A percentile compares a stretch with the other conserved stretches of the same genome.
These are phyloP conservation scores for Mycena epipterygia DNA, from an alignment of 768 basidiomycete genomes.

Conservation along the genomic window DNA sequence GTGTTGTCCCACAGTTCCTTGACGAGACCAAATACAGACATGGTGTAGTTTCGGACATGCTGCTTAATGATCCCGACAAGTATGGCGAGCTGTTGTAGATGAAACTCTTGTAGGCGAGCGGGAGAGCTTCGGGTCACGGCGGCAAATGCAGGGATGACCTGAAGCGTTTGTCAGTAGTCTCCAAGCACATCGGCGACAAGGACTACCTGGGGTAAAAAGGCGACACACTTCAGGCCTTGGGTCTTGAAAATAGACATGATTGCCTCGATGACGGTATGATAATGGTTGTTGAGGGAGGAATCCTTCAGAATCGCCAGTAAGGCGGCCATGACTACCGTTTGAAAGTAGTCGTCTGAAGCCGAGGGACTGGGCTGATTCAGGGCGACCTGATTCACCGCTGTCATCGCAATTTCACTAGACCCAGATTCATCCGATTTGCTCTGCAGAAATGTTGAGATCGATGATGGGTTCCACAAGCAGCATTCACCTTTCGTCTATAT, in stretches of 20 bases:
- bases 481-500: conserved; percentile 88
- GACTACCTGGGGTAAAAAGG: conserved; percentile 91
- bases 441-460: conserved; percentile 43
- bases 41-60: conserved; percentile 93
- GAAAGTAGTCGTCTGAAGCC: conserved; percentile 95
- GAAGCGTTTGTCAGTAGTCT: conserved; percentile 23
- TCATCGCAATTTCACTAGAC: conserved; percentile 68
- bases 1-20: conserved; percentile 92
- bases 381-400: conserved; percentile 78
- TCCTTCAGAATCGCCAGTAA: conserved; percentile 91
- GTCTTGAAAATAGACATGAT: conserved; percentile 99
- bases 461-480: background rate
- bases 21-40: conserved; percentile 86
- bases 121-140: conserved; percentile 86
- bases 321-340: conserved; percentile 93
- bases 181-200: background rate
- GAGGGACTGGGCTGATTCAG: conserved; percentile 73
- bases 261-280: conserved; percentile 95
- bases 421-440: conserved; percentile 76
- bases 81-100: conserved; percentile 95
- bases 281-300: conserved; percentile 85
- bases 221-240: conserved; percentile 95
- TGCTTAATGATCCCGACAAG: conserved; percentile 97
- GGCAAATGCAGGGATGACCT: conserved; percentile 97
- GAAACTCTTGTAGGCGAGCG: conserved; percentile 90